Evolutionary conservation across 164 flowering plant genomes (phyloP), one percentile per base, ranked within the genome.

Genomic region (Houttuynia cordata): DNA sequence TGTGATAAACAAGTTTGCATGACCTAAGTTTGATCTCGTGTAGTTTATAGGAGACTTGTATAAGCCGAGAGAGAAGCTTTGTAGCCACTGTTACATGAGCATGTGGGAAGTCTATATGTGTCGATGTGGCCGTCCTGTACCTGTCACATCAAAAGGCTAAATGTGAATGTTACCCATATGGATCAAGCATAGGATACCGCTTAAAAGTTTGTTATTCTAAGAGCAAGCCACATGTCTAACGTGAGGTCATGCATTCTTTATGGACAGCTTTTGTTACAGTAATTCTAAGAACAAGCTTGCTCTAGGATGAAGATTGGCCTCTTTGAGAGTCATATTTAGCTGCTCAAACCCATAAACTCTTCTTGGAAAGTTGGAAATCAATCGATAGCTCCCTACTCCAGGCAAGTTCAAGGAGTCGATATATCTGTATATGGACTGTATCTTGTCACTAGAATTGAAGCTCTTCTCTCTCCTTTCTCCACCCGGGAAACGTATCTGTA

Each of bases 331-430:
- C 79, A 76, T 72, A 34, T 70, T 68, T 79, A 83, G 67, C 62
- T 85, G 79, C 63, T 84, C 88, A 20, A 50, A 73, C 19, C 87
- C 81, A 60, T 70, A 87, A 1, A 81, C 80, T 70, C 67, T 85
- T 69, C 81, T 78, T 0, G 95, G 95, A 59, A 85, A 82, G 79
- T 82, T 79, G 51, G 91, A 79, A 50, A 87, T 63, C 62, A 87
- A 63, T 60, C 79, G 80, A 68, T 83, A 87, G 62, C 73, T 78
- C 18, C 62, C 80, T 8, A 80, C 51, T 17, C 79, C 86, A 0
- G 76, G 74, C n/a, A 83, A 22, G n/a, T 71, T 74, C 57, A 81
- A 64, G 47, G 88, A 83, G 63, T 87, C 86, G 0, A 87, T 74
- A 71, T 74, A 82, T 60, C 68, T 56, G 68, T 78, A 87, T n/a